A percentile compares a stretch with the other conserved stretches of the same genome.
These are phyloP conservation scores for Nematodospora anomalae DNA, from an alignment of 1,139 yeast genomes.

Conservation along the genomic window DNA sequence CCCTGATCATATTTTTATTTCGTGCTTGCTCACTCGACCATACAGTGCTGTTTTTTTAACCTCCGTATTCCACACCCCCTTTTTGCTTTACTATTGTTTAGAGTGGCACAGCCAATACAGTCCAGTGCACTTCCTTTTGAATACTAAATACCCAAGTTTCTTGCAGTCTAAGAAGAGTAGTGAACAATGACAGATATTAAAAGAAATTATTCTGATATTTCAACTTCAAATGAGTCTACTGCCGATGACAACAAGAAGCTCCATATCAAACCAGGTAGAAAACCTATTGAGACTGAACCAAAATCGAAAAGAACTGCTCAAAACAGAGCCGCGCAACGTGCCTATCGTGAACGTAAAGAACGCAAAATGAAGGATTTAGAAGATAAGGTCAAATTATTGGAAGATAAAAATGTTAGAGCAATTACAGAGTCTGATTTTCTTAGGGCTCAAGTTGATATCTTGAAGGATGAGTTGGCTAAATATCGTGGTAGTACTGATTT, in stretches of 20 bases:
- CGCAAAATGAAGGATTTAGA: constrained; percentile 83
- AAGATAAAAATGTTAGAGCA: constrained; percentile 64
- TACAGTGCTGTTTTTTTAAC: too few species aligned
- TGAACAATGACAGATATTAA: constrained; percentile 44
- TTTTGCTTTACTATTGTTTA: too few species aligned
- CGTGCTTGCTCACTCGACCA: too few species aligned
- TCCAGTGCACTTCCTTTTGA: too few species aligned
- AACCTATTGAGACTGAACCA: constrained; percentile 78
- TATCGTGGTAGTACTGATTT: constrained; percentile 58
- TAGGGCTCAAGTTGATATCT: constrained; percentile 70
- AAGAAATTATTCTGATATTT: constrained; percentile 33
- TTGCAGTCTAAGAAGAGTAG: too few species aligned
- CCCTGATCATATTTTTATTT: too few species aligned
- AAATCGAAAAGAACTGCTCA: constrained; percentile 90
- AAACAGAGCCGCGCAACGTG: constrained; percentile 96
- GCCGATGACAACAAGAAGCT: constrained; percentile 32
- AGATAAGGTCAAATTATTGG: constrained; percentile 68
- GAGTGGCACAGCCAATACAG: too few species aligned
- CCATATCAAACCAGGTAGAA: constrained; percentile 55
- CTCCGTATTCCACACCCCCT: too few species aligned
- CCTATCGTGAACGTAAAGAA: constrained; percentile 93
- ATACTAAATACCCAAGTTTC: too few species aligned
- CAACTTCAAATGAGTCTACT: constrained; percentile 15
- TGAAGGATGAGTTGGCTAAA: constrained; percentile 69
- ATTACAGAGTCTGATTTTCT: constrained; percentile 71